A percentile compares a stretch with the other conserved stretches of the same genome.
These are phyloP conservation scores for Candida chauliodis DNA, from an alignment of 805 yeast species.

Conservation along the genomic window DNA sequence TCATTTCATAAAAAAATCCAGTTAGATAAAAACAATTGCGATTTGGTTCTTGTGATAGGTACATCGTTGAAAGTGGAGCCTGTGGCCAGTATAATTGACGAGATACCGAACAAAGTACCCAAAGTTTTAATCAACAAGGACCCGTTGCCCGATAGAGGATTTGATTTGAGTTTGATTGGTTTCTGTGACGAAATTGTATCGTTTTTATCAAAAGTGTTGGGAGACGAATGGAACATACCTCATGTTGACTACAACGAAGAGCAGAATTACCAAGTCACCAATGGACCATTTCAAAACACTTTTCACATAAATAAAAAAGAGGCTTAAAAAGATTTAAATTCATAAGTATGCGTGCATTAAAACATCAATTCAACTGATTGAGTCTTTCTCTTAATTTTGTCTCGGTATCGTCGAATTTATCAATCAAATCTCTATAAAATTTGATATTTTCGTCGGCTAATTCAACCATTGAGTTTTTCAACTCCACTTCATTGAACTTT, in stretches of 20 bases:
- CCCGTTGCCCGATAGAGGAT: constrained; percentile 23
- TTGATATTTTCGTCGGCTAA: constrained; percentile 73
- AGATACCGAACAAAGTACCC: constrained; percentile 31
- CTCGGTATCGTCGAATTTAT: constrained; percentile 67
- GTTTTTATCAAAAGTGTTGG: constrained; percentile 28
- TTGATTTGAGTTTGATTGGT: constrained; percentile 38
- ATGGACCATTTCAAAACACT: constrained; percentile 1
- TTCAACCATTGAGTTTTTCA: constrained; percentile 65
- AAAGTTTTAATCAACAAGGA: constrained; percentile 39
- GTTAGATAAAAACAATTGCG: constrained; percentile 65
- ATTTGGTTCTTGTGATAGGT: constrained; percentile 77
- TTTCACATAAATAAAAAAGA: constrained; percentile 2
- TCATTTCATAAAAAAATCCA: constrained; percentile 29
- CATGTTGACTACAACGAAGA: constrained; percentile 15
- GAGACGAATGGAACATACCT: constrained; percentile 29
- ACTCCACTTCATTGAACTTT: constrained; percentile 70
- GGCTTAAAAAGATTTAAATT: background rate
- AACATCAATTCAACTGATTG: constrained; percentile 16
- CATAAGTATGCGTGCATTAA: background rate
- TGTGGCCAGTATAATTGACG: constrained; percentile 38
- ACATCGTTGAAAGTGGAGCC: constrained; percentile 73
- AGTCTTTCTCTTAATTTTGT: constrained; percentile 21
- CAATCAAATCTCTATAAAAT: constrained; percentile 65
- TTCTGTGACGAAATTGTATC: constrained; percentile 39
- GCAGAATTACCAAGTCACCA: background rate